phyloP scores from a whole-genome alignment of 352 stramenopile genomes.

The Phytopythium aichiense region DNA sequence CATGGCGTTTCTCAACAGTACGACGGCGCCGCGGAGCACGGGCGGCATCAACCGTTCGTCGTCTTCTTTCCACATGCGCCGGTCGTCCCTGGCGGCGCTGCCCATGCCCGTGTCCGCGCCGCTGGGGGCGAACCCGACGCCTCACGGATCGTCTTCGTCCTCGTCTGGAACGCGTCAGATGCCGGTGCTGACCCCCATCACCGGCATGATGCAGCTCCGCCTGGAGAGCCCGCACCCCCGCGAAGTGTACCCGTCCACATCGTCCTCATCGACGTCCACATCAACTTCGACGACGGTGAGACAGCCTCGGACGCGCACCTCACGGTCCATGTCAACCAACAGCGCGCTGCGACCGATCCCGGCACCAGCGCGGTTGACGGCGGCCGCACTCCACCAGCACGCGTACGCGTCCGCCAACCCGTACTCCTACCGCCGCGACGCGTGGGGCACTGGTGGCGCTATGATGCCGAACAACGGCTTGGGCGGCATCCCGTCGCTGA shows the following conservation, averaged over 20 bases:
- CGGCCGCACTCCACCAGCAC: slow-evolving; percentile 39
- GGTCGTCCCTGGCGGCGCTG: slow-evolving; percentile 47
- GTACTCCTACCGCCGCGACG: slow-evolving; percentile 35
- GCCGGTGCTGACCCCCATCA: slow-evolving; percentile 56
- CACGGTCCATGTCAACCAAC: slow-evolving; percentile 12
- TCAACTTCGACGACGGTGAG: slow-evolving; percentile 11
- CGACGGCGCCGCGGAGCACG: slow-evolving; percentile 15
- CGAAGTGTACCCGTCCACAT: slow-evolving; percentile 14
- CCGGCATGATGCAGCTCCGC: slow-evolving; percentile 70
- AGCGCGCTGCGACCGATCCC: slow-evolving; percentile 10
- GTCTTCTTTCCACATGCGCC: slow-evolving; percentile 26
- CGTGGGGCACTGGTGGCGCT: slow-evolving; percentile 23
- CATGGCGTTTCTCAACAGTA: slow-evolving; percentile 28
- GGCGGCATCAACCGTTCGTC: slow-evolving; percentile 10
- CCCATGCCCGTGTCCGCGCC: slow-evolving; percentile 36
- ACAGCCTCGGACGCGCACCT: slow-evolving; percentile 7
- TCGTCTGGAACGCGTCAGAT: slow-evolving; percentile 15
- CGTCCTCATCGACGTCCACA: slow-evolving; percentile 17
- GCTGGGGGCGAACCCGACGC: slow-evolving; percentile 14
- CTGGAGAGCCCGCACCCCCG: slow-evolving; percentile 41
- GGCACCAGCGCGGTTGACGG: slow-evolving; percentile 22
- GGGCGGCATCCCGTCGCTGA: slow-evolving; percentile 25
- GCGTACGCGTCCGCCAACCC: slow-evolving; percentile 43
- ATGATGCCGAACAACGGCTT: slow-evolving; percentile 7
- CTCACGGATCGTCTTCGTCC: not conserved